These are phyloP conservation scores for Amanita polypyramis DNA, from an alignment of 768 basidiomycete genomes.

Conservation along the genomic window DNA sequence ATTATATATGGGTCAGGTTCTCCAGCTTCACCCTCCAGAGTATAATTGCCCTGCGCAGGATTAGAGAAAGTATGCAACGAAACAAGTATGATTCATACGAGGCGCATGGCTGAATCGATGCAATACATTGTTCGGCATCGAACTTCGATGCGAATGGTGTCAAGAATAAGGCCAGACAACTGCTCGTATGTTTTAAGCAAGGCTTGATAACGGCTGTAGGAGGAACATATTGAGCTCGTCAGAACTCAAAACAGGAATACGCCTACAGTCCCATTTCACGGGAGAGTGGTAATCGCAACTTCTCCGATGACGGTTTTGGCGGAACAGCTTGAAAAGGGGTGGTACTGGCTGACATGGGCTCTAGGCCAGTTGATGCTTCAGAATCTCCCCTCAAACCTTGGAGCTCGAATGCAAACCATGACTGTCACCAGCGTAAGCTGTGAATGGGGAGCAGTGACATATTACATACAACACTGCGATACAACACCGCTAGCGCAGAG, in stretches of 20 bases:
- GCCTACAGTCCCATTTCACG: constrained; percentile 83
- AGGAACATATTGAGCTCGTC: neutral
- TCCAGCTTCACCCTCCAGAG: constrained; percentile 69
- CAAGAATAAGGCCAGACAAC: constrained; percentile 75
- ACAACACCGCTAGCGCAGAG: constrained; percentile 64
- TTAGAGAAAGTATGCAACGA: constrained; percentile 10
- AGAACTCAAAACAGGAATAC: constrained; percentile 4
- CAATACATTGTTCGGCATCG: constrained; percentile 78
- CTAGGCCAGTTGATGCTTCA: constrained; percentile 40
- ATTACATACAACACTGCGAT: constrained; percentile 72
- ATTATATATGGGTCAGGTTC: constrained; percentile 87
- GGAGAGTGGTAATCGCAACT: constrained; percentile 67
- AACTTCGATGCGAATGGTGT: constrained; percentile 81
- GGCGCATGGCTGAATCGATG: constrained; percentile 67
- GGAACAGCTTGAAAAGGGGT: constrained; percentile 34
- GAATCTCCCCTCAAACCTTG: constrained; percentile 52
- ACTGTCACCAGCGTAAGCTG: constrained; percentile 28
- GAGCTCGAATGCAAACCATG: constrained; percentile 78
- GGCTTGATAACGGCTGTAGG: constrained; percentile 76
- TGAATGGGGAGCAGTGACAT: constrained; percentile 1
- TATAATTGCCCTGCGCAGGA: constrained; percentile 66
- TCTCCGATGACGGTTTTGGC: constrained; percentile 29
- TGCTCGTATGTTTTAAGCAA: constrained; percentile 86
- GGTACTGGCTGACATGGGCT: constrained; percentile 36
- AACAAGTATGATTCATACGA: constrained; percentile 31